A percentile compares a stretch with the other conserved stretches of the same genome.
These are phyloP conservation scores for Ophiostoma piceae DNA, from an alignment of 2,329 filamentous ascomycete genomes.

Conservation along the genomic window DNA sequence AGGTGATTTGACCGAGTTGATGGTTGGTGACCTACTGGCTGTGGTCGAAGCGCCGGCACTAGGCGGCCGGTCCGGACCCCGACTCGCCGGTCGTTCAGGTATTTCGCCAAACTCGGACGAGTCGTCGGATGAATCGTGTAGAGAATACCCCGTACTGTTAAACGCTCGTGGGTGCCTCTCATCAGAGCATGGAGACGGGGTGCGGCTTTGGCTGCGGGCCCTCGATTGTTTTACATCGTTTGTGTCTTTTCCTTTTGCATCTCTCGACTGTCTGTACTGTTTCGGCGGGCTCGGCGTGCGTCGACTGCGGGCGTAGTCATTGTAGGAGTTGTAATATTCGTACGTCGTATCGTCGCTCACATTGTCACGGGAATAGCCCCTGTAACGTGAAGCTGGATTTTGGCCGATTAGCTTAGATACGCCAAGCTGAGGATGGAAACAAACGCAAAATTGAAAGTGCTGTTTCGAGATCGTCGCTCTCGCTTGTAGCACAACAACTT, in stretches of 20 bases:
- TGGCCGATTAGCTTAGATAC: neutral
- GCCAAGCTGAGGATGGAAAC: neutral
- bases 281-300: neutral
- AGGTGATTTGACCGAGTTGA: neutral
- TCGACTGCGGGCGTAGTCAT: neutral
- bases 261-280: neutral
- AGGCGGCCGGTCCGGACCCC: neutral
- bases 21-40: neutral
- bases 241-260: neutral
- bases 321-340: neutral
- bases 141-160: neutral
- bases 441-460: neutral
- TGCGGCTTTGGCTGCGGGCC: neutral
- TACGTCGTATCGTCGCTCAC: neutral
- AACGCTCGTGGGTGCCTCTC: neutral
- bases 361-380: neutral
- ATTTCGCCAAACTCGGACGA: neutral
- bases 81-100: neutral
- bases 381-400: neutral
- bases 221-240: neutral
- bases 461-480: neutral
- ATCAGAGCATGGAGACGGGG: neutral
- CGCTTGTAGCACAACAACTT: neutral
- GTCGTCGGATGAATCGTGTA: neutral
- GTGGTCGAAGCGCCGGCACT: neutral